phyloP scores from a whole-genome alignment of 2,329 filamentous ascomycete species.

The Aureobasidium sp. region DNA sequence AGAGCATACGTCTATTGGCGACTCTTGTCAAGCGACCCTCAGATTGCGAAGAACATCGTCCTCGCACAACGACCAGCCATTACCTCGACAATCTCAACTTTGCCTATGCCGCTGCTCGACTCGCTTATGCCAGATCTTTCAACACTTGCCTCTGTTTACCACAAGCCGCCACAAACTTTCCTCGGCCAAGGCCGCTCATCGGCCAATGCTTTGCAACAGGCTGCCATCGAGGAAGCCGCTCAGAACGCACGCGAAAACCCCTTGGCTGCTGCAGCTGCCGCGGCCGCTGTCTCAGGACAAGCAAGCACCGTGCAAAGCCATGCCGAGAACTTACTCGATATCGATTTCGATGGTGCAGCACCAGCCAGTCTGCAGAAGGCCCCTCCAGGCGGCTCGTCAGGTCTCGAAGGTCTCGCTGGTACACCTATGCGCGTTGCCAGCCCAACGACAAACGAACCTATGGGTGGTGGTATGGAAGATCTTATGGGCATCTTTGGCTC shows the following conservation, averaged over 20 bases:
- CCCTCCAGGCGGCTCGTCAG: slow-evolving; percentile 42
- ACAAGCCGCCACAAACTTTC: slow-evolving; percentile 97
- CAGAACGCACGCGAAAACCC: slow-evolving; percentile 91
- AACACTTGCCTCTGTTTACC: slow-evolving; percentile 92
- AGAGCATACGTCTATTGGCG: slow-evolving; percentile 98
- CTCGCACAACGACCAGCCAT: slow-evolving; percentile 93
- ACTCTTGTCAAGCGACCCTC: slow-evolving; percentile 81
- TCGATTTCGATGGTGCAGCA: slow-evolving; percentile 88
- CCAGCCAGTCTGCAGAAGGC: slow-evolving; percentile 76
- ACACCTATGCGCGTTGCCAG: slow-evolving; percentile 65
- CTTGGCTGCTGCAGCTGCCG: slow-evolving; percentile 75
- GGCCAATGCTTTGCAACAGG: slow-evolving; percentile 87
- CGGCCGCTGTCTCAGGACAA: slow-evolving; percentile 50
- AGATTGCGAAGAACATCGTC: slow-evolving; percentile 87
- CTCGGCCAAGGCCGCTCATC: slow-evolving; percentile 91
- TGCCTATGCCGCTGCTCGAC: slow-evolving; percentile 77
- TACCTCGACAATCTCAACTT: slow-evolving; percentile 82
- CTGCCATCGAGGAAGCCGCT: slow-evolving; percentile 91
- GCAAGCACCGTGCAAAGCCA: slow-evolving; percentile 58
- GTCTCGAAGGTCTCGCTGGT: slow-evolving; percentile 49
- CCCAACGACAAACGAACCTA: slow-evolving; percentile 44
- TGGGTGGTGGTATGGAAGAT: slow-evolving; percentile 62
- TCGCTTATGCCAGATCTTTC: slow-evolving; percentile 87
- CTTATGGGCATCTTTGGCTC: slow-evolving; percentile 63
- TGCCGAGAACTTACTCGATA: slow-evolving; percentile 89